Evolutionary conservation across 164 flowering plant genomes (phyloP).

Genomic region (Hamamelis virginiana): DNA sequence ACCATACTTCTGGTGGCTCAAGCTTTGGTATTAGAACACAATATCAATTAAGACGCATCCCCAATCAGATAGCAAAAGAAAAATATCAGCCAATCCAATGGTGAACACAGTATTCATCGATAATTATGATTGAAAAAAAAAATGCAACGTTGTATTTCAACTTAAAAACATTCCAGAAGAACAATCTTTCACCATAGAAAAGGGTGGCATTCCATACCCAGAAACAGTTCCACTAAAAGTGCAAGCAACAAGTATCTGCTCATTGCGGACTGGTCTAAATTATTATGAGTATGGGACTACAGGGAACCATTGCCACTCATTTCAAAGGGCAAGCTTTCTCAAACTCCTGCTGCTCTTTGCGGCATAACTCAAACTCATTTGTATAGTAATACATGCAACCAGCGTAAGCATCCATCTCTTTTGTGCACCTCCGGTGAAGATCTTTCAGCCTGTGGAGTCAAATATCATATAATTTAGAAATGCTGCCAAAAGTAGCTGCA

Average conservation of each 20-base stretch:
- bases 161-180: not conserved
- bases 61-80: not conserved
- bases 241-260: slow-evolving; percentile 13
- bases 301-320: slow-evolving; percentile 9
- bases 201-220: not conserved
- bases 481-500: no score
- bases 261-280: slow-evolving; percentile 10
- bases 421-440: slow-evolving; percentile 67
- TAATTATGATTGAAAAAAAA: not conserved
- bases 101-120: not conserved
- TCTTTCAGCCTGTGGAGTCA: slow-evolving; percentile 52
- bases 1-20: no score
- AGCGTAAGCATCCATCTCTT: slow-evolving; percentile 79
- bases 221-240: slow-evolving; percentile 3
- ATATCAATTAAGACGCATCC: not conserved
- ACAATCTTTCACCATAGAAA: not conserved
- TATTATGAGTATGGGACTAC: slow-evolving; percentile 10
- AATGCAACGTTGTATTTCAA: not conserved
- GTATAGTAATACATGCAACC: slow-evolving; percentile 93
- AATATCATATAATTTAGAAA: slow-evolving; percentile 3
- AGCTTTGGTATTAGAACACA: no score
- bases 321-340: slow-evolving; percentile 74
- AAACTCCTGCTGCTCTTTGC: slow-evolving; percentile 81
- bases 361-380: slow-evolving; percentile 86
- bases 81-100: not conserved